Evolutionary conservation across 2,329 filamentous ascomycete genomes (phyloP).

Genomic region (Colletotrichum cuscutae): DNA sequence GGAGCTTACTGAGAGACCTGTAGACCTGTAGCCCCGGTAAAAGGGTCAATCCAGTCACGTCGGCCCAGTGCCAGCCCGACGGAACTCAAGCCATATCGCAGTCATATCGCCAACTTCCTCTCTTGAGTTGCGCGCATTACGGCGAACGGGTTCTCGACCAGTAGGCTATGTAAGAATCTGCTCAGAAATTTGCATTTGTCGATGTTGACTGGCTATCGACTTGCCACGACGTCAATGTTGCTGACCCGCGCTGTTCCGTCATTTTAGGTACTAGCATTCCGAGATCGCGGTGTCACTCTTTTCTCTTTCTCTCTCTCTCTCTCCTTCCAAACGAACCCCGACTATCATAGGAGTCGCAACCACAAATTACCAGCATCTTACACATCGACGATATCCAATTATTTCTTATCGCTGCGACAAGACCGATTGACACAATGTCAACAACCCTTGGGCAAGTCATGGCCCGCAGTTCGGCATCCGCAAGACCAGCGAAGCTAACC

Average conservation of each 20-base stretch:
- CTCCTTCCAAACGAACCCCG: not conserved
- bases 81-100: not conserved
- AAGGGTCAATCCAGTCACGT: slow-evolving; percentile 12
- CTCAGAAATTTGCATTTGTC: not conserved
- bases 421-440: slow-evolving; percentile 52
- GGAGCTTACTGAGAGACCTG: slow-evolving; percentile 28
- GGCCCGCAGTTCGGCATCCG: slow-evolving; percentile 6
- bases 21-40: not conserved
- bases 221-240: slow-evolving; percentile 19
- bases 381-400: not conserved
- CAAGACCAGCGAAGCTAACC: slow-evolving; percentile 21
- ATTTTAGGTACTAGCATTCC: slow-evolving; percentile 18
- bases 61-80: not conserved
- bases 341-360: not conserved
- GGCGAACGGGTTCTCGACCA: not conserved
- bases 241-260: slow-evolving; percentile 37
- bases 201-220: not conserved
- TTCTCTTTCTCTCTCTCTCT: not conserved
- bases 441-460: slow-evolving; percentile 58
- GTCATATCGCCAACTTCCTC: not conserved
- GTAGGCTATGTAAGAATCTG: slow-evolving; percentile 19
- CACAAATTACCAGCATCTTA: not conserved
- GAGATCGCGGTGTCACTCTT: slow-evolving; percentile 22
- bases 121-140: not conserved
- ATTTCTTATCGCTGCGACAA: not conserved